Evolutionary conservation across 2,329 filamentous ascomycete species (phyloP), one percentile per base, ranked within the genome.

Genomic region (Onygenales sp.): DNA sequence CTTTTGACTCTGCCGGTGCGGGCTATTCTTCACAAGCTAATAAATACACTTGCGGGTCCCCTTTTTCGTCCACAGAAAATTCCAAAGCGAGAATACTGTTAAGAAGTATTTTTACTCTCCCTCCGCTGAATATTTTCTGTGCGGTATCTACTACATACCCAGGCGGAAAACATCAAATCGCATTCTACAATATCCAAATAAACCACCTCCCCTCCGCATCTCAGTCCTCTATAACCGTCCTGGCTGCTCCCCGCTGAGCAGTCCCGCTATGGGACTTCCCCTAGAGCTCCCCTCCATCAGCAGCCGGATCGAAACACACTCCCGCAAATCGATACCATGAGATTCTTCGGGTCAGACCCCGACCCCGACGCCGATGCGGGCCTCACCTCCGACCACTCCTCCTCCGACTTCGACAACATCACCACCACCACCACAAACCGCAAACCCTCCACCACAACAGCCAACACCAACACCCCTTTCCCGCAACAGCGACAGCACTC

Each of bases 371-470:
- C 11, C 36, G 10, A 27, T 27, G 21, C 21, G 21, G 21, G 21
- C 21, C 13, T 13, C 33, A 34, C 50, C 27, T 52, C 54, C 10
- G 52, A 55, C 47, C 55, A 52, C 32, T 58, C 55, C 11, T 57
- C 57, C 17, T 53, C 50, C 10, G 57, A 58, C 42, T 46, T 58
- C 36, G 48, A 54, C 37, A 44, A 52, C 33, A 51, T 52, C 7
- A 39, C 49, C 11, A 45, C 17, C 32, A 55, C 27, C 14, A 40
- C 53, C 2, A 53, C 56, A 37, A 49, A 31, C 43, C 43, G 42
- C 37, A 52, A 36, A 52, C 42, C 31, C 21, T 43, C 45, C 46
- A 42, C 39, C 34, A 54, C 43, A 42, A 57, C 34, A 32, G 54
- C 17, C 17, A 49, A 14, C 31, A 57, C 27, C 34, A 55, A 32